These are phyloP conservation scores for Fusarium heterosporum DNA, from an alignment of 2,329 filamentous ascomycete species.

Conservation along the genomic window DNA sequence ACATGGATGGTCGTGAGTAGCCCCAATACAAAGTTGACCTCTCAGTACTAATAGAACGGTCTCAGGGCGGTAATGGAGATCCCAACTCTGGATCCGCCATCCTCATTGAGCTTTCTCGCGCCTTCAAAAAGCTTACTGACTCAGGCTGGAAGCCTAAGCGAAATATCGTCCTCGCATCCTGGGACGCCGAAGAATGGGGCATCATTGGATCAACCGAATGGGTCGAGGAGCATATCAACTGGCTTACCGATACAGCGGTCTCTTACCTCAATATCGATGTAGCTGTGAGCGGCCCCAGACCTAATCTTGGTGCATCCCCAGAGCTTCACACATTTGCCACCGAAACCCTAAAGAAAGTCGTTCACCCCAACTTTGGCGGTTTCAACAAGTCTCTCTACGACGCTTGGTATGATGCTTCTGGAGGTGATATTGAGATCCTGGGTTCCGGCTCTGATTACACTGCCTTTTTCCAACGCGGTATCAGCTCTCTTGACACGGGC, in stretches of 20 bases:
- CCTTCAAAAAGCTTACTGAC: conserved; percentile 75
- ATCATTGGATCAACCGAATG: conserved; percentile 85
- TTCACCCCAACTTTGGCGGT: conserved; percentile 69
- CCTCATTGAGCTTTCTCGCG: conserved; percentile 79
- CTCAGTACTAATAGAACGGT: not conserved
- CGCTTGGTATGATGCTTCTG: conserved; percentile 53
- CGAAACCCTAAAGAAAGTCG: conserved; percentile 69
- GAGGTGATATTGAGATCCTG: conserved; percentile 61
- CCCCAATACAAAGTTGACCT: rapidly evolving
- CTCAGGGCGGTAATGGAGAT: conserved; percentile 79
- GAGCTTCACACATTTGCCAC: conserved; percentile 74
- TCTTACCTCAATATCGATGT: conserved; percentile 87
- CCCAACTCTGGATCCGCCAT: conserved; percentile 84
- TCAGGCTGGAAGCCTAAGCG: conserved; percentile 84
- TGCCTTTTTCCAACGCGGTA: conserved; percentile 69
- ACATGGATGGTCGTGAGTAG: conserved; percentile 46
- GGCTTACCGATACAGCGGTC: conserved; percentile 77
- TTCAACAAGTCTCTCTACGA: conserved; percentile 57
- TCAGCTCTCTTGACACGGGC: conserved; percentile 65
- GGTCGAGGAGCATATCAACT: conserved; percentile 85
- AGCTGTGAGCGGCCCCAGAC: conserved; percentile 67
- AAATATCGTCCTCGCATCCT: conserved; percentile 76
- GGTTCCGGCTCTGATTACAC: conserved; percentile 77
- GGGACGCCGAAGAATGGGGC: conserved; percentile 83
- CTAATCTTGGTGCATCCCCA: conserved; percentile 70